A percentile compares a stretch with the other conserved stretches of the same genome.
phyloP scores from a whole-genome alignment of 495 filamentous ascomycete genomes.

The Bryoglossum gracile region DNA sequence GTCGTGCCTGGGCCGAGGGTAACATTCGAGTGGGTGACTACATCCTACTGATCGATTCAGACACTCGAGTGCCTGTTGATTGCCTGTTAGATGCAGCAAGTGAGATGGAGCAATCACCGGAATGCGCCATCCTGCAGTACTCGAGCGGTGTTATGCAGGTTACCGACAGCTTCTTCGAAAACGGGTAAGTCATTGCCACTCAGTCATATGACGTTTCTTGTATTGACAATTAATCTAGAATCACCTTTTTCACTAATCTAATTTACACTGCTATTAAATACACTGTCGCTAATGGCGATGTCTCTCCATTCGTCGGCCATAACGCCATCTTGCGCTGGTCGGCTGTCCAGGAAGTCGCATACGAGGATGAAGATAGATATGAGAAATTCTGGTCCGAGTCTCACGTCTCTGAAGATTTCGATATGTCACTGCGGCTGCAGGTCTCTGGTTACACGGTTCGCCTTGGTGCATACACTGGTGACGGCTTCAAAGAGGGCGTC shows the following conservation, averaged over 20 bases:
- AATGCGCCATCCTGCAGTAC: conserved; percentile 64
- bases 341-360: conserved; percentile 59
- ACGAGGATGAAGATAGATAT: conserved; percentile 37
- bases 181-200: conserved; percentile 22
- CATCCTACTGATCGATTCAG: conserved; percentile 38
- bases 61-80: conserved; percentile 36
- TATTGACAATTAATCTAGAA: conserved; percentile 2
- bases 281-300: conserved; percentile 61
- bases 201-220: background rate
- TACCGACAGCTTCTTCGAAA: conserved; percentile 49
- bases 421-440: conserved; percentile 65
- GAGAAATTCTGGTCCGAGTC: conserved; percentile 59
- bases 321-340: conserved; percentile 66
- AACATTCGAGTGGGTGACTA: conserved; percentile 66
- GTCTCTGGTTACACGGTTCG: conserved; percentile 54
- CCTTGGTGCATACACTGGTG: conserved; percentile 54
- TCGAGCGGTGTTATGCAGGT: conserved; percentile 66
- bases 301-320: conserved; percentile 58
- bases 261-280: conserved; percentile 64
- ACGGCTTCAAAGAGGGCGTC: conserved; percentile 70
- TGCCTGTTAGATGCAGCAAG: conserved; percentile 59
- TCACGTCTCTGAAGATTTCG: conserved; percentile 69
- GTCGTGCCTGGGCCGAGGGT: conserved; percentile 59
- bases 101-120: conserved; percentile 62
- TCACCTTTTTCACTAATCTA: conserved; percentile 68